These are phyloP conservation scores for Acacia confusa DNA, from an alignment of 306 rosid genomes.

Conservation along the genomic window DNA sequence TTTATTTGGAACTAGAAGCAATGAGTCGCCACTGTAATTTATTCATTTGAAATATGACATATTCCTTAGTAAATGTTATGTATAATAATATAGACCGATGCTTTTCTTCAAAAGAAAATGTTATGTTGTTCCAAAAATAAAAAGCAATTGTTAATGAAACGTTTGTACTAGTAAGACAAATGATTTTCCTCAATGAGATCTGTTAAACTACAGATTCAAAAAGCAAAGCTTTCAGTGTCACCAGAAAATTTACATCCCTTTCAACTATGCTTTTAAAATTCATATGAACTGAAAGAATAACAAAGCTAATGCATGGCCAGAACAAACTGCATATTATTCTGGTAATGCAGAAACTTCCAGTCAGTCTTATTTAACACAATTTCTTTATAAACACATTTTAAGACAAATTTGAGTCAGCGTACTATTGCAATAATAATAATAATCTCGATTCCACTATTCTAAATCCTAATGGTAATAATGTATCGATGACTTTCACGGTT, in stretches of 20 bases:
- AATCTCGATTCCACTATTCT: neutral
- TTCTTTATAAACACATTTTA: neutral
- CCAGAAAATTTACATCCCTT: neutral
- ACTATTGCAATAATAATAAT: neutral
- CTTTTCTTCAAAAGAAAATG: neutral
- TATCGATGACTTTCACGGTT: neutral
- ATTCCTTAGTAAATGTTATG: neutral
- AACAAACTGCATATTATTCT: conserved; percentile 4
- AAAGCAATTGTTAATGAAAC: neutral
- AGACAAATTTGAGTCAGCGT: neutral
- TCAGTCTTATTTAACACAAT: neutral
- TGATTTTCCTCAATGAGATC: neutral
- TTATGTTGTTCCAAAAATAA: neutral
- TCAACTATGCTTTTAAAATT: neutral
- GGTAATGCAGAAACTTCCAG: conserved; percentile 19
- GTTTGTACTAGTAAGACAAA: neutral
- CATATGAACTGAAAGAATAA: neutral
- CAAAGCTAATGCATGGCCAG: neutral
- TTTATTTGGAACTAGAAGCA: neutral
- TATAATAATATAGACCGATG: neutral
- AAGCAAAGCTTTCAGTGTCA: neutral
- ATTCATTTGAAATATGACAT: neutral
- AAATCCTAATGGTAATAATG: conserved; percentile 16
- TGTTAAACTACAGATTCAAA: neutral
- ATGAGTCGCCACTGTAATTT: neutral